Conservation (phyloP, 2,329 filamentous ascomycete species). For the Apiospora hydei region DNA sequence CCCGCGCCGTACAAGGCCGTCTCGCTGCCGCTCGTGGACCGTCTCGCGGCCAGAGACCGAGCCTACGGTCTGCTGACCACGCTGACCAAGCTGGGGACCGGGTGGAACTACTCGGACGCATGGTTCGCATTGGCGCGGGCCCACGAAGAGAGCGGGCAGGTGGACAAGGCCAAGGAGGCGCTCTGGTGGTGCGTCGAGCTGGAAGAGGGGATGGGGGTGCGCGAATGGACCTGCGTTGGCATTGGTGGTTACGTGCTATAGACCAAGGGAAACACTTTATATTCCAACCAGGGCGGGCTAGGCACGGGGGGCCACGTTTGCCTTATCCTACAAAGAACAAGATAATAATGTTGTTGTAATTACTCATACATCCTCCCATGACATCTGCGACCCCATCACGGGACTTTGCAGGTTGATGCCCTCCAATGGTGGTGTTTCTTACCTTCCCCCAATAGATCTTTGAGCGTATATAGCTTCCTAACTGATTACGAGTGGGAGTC, state of each 20-base stretch:
- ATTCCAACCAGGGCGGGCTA: neutral
- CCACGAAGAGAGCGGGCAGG: constrained; percentile 85
- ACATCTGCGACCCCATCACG: neutral
- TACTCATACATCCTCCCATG: neutral
- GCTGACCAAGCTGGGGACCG: constrained; percentile 82
- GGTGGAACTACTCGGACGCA: constrained; percentile 92
- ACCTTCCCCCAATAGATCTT: neutral
- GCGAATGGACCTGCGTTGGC: constrained; percentile 78
- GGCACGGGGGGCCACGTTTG: neutral
- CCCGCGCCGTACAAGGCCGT: constrained; percentile 62
- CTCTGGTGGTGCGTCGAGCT: constrained; percentile 98
- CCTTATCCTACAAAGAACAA: constrained; percentile 25
- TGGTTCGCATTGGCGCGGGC: constrained; percentile 90
- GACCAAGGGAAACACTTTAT: constrained; percentile 22
- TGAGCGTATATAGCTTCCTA: neutral
- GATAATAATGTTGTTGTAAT: constrained; percentile 21
- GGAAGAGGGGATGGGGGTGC: constrained; percentile 82
- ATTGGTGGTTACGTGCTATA: constrained; percentile 71
- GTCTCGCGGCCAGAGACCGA: constrained; percentile 87
- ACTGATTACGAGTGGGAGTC: neutral
- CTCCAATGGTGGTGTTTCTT: neutral
- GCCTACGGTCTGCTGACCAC: constrained; percentile 84
- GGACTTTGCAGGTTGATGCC: neutral
- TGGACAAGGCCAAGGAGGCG: constrained; percentile 88
- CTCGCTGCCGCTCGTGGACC: constrained; percentile 76